Evolutionary conservation across 73 alveolate genomes (phyloP).

Genomic region (Tetrahymena thermophila): DNA sequence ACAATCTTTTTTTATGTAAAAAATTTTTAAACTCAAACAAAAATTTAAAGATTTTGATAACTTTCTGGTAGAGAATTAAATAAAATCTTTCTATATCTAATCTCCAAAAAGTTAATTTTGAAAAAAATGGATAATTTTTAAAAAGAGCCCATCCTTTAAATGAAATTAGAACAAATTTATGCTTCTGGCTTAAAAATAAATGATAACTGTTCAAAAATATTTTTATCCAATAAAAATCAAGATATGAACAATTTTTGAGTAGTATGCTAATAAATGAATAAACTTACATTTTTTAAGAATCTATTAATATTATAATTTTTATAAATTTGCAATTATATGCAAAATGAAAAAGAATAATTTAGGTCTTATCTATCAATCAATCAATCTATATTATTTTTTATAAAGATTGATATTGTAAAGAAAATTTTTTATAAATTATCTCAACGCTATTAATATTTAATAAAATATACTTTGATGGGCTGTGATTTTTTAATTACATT

Average conservation of each 20-base stretch:
- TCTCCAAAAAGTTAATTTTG: background rate
- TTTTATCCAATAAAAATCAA: too few relatives aligned
- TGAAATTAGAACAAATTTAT: too few relatives aligned
- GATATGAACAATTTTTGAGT: too few relatives aligned
- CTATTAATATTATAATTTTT: too few relatives aligned
- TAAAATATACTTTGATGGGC: too few relatives aligned
- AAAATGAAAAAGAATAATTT: background rate
- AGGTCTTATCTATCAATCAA: background rate
- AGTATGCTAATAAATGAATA: background rate
- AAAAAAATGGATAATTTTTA: background rate
- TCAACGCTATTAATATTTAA: background rate
- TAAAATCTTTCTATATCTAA: background rate
- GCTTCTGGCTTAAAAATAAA: background rate
- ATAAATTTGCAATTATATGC: background rate
- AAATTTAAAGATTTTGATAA: background rate
- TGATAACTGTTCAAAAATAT: too few relatives aligned
- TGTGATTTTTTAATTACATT: too few relatives aligned
- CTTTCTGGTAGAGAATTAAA: background rate
- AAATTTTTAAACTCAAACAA: background rate
- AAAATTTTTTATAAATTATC: too few relatives aligned
- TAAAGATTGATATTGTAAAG: background rate
- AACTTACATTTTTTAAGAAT: background rate
- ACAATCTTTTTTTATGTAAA: background rate
- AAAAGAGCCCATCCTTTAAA: background rate
- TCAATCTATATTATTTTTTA: background rate